Evolutionary conservation across 192 early-diverging fungal species (phyloP).

Genomic region (Backusella macrospora): DNA sequence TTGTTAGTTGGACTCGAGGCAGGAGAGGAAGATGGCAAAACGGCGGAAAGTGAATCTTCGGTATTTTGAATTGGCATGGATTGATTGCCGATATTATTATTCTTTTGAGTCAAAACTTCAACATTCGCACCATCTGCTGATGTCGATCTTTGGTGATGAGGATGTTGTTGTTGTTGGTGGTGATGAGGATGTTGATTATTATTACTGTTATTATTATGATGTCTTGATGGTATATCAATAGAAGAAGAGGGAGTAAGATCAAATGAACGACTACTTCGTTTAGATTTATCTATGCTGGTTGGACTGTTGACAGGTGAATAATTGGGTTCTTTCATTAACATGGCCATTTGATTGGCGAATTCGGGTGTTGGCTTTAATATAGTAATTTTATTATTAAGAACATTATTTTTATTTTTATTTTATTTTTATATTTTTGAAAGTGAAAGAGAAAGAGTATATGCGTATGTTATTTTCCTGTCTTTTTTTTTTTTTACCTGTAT

Average conservation of each 20-base stretch:
- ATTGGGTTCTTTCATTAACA: slow-evolving; percentile 16
- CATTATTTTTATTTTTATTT: background rate
- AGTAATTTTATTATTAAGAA: background rate
- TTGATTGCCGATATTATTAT: background rate
- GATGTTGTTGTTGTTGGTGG: background rate
- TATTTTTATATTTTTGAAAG: slow-evolving; percentile 11
- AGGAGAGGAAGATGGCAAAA: background rate
- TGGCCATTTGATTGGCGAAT: slow-evolving; percentile 1
- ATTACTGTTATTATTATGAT: background rate
- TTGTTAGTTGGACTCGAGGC: background rate
- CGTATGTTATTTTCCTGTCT: too few species aligned
- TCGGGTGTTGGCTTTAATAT: background rate
- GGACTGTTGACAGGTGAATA: slow-evolving; percentile 5
- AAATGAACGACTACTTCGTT: slow-evolving; percentile 20
- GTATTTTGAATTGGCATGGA: slow-evolving; percentile 13
- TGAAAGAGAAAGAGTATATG: too few species aligned
- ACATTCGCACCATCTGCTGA: slow-evolving; percentile 9
- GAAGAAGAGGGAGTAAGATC: slow-evolving; percentile 14
- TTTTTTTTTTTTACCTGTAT: slow-evolving; percentile 57
- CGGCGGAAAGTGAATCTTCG: slow-evolving; percentile 11
- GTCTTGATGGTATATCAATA: background rate
- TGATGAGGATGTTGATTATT: background rate
- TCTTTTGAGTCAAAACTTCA: slow-evolving; percentile 11
- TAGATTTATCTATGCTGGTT: slow-evolving; percentile 6
- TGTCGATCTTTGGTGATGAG: slow-evolving; percentile 14